These are phyloP conservation scores for Rhynchospora breviuscula DNA, from an alignment of 176 grass and related monocot genomes.

Conservation along the genomic window DNA sequence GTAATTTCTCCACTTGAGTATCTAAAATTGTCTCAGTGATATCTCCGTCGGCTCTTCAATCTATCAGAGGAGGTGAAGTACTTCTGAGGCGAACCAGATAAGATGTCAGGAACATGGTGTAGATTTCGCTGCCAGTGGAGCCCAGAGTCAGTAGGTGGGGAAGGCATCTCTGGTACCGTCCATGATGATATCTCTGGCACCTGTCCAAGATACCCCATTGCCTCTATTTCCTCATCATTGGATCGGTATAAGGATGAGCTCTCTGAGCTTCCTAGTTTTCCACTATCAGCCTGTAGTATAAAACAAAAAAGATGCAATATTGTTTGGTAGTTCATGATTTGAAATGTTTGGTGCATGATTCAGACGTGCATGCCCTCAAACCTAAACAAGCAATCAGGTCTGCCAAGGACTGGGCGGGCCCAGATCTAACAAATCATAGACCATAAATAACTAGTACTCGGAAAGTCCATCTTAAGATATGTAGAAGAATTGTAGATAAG, in stretches of 20 bases:
- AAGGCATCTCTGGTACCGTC: constrained; percentile 60
- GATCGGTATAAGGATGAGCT: constrained; percentile 46
- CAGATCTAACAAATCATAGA: not conserved
- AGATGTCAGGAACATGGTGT: constrained; percentile 53
- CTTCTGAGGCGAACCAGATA: constrained; percentile 34
- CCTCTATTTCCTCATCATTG: constrained; percentile 39
- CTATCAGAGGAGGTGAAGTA: constrained; percentile 27
- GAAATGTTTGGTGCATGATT: not conserved
- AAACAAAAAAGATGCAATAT: constrained; percentile 5
- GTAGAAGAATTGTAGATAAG: too few species aligned
- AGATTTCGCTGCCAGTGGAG: constrained; percentile 52
- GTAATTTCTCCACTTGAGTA: not conserved
- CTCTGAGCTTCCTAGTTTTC: constrained; percentile 50
- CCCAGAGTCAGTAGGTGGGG: constrained; percentile 58
- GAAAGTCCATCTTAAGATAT: not conserved
- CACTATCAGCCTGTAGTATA: constrained; percentile 63
- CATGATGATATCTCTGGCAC: constrained; percentile 60
- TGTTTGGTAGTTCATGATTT: too few species aligned
- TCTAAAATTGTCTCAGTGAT: constrained; percentile 3
- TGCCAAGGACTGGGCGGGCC: not conserved
- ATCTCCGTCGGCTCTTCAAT: constrained; percentile 42
- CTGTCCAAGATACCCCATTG: constrained; percentile 45
- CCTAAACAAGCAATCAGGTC: not conserved
- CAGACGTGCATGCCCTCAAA: not conserved
- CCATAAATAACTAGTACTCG: not conserved